Evolutionary conservation across 2,329 filamentous ascomycete genomes (phyloP).

Genomic region (Pyrenophora seminiperda): DNA sequence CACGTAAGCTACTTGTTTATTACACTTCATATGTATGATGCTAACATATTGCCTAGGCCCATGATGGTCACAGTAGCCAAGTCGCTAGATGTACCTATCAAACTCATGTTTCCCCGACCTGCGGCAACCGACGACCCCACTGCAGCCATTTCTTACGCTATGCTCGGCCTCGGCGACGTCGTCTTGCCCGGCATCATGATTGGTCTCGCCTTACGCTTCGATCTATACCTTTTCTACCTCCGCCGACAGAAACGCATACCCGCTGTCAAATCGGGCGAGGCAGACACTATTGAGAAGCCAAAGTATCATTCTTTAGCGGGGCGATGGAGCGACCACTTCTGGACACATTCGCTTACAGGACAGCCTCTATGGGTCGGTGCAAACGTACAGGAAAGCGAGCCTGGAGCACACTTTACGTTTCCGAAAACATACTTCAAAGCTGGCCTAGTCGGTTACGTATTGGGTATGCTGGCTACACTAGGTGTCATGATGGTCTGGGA

Average conservation of each 20-base stretch:
- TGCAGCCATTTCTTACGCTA: constrained; percentile 59
- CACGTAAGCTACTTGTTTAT: constrained; percentile 57
- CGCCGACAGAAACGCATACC: constrained; percentile 59
- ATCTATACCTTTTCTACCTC: constrained; percentile 83
- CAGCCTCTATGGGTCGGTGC: constrained; percentile 30
- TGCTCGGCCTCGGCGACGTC: constrained; percentile 94
- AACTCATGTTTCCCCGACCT: constrained; percentile 80
- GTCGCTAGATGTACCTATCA: constrained; percentile 88
- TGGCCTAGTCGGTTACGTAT: constrained; percentile 73
- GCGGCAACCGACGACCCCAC: constrained; percentile 53
- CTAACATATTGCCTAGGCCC: constrained; percentile 56
- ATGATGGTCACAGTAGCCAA: constrained; percentile 89
- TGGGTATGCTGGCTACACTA: constrained; percentile 78
- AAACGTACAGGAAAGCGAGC: constrained; percentile 1
- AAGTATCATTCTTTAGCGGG: constrained; percentile 61
- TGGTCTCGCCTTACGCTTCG: constrained; percentile 85
- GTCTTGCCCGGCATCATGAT: constrained; percentile 92
- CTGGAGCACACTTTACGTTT: constrained; percentile 59
- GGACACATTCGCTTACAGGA: constrained; percentile 60
- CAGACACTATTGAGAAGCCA: constrained; percentile 42
- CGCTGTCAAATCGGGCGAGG: constrained; percentile 14
- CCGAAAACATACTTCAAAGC: constrained; percentile 85
- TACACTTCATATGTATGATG: not conserved
- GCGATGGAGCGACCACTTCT: constrained; percentile 82
- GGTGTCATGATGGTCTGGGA: constrained; percentile 76